Evolutionary conservation across 108 stramenopile genomes (phyloP), one percentile per base, ranked within the genome.

Genomic region (Skeletonema potamos): DNA sequence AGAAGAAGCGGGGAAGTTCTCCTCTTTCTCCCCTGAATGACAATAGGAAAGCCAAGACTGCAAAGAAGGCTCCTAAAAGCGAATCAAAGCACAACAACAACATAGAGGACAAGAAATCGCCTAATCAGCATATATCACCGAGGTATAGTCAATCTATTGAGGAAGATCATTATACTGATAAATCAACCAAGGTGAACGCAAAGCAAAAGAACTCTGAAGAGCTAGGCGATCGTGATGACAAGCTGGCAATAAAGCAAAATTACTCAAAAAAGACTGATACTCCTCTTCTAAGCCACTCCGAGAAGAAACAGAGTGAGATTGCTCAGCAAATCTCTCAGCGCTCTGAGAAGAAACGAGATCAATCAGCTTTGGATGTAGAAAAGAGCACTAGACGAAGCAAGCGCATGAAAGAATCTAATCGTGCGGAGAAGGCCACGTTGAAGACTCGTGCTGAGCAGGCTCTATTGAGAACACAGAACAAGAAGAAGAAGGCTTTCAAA

Each of bases 301-400:
- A 41, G 8, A 12, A 37, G 36, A 37, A 37, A 11, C 36, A 37
- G 36, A 11, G 12, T 46, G 44, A 22, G 44, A 46, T 0, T 46
- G 44, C 44, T 46, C 44, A n/a, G 17, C 44, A 46, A 3, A 4
- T 46, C n/a, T 18, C 44, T 46, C 44, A 46, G 44, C 44, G 18
- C 5, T 46, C 44, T 1, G 18, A 20, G 3, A 59, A 29, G 58
- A 59, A 59, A n/a, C 29, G 58, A 20, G 22, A 34, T 34, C 58
- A 30, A 34, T 33, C 58, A 18, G 22, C 8, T 22, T 8, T 22
- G 22, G 18, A 59, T 34, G 58, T 32, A 34, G 58, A 59, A 9
- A 59, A 59, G 10, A 59, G 1, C 30, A 17, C 58, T 34, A 59
- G 58, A 34, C n/a, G 58, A 10, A 59, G 58, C 58, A 59, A 59